These are phyloP conservation scores for Microcyclospora tardicrescens DNA, from an alignment of 2,329 filamentous ascomycete genomes.

Conservation along the genomic window DNA sequence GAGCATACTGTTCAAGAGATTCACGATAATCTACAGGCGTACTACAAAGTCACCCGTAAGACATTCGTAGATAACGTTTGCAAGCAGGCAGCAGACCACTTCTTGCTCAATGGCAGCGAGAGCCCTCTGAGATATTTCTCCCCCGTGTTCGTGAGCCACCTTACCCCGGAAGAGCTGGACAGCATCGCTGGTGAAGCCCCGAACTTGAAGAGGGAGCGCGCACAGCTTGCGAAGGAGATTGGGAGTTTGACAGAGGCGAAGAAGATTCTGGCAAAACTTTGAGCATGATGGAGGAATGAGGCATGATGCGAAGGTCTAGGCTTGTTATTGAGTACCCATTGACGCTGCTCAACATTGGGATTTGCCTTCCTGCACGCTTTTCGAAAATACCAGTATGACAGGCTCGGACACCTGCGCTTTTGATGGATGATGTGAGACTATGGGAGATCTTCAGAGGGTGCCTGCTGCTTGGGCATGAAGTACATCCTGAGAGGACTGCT, in stretches of 20 bases:
- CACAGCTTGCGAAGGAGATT: slow-evolving; percentile 34
- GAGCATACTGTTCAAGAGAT: slow-evolving; percentile 38
- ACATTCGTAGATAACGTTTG: slow-evolving; percentile 52
- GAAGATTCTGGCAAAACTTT: slow-evolving; percentile 6
- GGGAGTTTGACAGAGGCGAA: slow-evolving; percentile 16
- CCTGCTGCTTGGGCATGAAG: too few relatives aligned
- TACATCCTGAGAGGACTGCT: too few relatives aligned
- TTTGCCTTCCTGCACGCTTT: too few relatives aligned
- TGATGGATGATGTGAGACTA: too few relatives aligned
- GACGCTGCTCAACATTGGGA: too few relatives aligned
- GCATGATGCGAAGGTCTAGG: too few relatives aligned
- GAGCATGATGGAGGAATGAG: too few relatives aligned
- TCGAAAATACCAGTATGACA: too few relatives aligned
- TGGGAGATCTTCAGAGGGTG: too few relatives aligned
- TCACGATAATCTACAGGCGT: slow-evolving; percentile 47
- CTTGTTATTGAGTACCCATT: too few relatives aligned
- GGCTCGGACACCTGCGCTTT: too few relatives aligned
- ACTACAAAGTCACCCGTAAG: slow-evolving; percentile 48
- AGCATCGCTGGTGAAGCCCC: slow-evolving; percentile 47
- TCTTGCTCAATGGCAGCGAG: slow-evolving; percentile 36
- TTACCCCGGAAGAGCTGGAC: slow-evolving; percentile 39
- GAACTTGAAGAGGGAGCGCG: slow-evolving; percentile 28
- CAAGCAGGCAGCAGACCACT: slow-evolving; percentile 44
- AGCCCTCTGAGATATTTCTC: slow-evolving; percentile 44
- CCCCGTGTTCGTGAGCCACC: slow-evolving; percentile 35